Evolutionary conservation across 106 monocot genomes (phyloP).

Genomic region (Dactylorhiza incarnata): DNA sequence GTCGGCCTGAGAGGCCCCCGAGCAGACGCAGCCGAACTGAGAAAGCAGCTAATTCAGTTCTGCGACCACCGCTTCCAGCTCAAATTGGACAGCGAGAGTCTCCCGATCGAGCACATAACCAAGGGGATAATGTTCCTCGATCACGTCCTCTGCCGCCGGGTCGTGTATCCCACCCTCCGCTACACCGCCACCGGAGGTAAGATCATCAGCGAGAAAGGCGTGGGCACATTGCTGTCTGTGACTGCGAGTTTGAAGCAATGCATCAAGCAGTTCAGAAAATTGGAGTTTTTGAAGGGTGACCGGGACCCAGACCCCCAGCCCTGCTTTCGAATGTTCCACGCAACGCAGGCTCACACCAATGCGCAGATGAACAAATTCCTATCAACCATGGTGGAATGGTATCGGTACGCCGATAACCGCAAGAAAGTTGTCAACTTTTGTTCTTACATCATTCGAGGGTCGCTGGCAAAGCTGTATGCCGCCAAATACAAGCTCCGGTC

Average conservation of each 20-base stretch:
- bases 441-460: slow-evolving; percentile 89
- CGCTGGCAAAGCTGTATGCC: slow-evolving; percentile 92
- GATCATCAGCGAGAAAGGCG: slow-evolving; percentile 98
- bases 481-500: slow-evolving; percentile 96
- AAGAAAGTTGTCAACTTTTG: slow-evolving; percentile 96
- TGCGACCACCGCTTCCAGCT: slow-evolving; percentile 68
- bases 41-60: slow-evolving; percentile 80
- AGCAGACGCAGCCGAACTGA: slow-evolving; percentile 82
- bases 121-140: slow-evolving; percentile 98
- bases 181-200: slow-evolving; percentile 94
- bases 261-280: slow-evolving; percentile 76
- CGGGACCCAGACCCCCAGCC: slow-evolving; percentile 95
- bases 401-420: slow-evolving; percentile 87
- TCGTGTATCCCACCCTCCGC: slow-evolving; percentile 87
- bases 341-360: slow-evolving; percentile 93
- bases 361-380: slow-evolving; percentile 97
- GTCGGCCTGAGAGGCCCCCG: slow-evolving; percentile 81
- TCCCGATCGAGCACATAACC: slow-evolving; percentile 93
- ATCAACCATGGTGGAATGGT: slow-evolving; percentile 90
- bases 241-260: slow-evolving; percentile 93
- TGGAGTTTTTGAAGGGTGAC: slow-evolving; percentile 89
- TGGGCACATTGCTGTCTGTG: slow-evolving; percentile 85
- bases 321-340: slow-evolving; percentile 97
- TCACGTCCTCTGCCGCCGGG: slow-evolving; percentile 83
- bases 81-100: slow-evolving; percentile 81